Evolutionary conservation across 208 protist genomes (phyloP).

Genomic region (Crithidia brevicula): DNA sequence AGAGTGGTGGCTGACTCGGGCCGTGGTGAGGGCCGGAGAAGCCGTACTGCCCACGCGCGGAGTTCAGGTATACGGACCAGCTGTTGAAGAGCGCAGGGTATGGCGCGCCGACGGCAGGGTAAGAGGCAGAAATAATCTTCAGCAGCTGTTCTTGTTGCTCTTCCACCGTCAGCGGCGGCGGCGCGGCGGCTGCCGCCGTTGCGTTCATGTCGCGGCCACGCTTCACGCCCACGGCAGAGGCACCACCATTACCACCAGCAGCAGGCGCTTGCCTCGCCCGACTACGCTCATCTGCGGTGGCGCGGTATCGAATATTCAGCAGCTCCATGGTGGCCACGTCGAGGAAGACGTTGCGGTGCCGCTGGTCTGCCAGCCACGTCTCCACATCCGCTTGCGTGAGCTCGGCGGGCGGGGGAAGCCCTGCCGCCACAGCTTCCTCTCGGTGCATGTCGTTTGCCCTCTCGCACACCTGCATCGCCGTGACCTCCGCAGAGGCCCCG

Average conservation of each 20-base stretch:
- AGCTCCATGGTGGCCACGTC: conserved; percentile 65
- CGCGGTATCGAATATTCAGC: conserved; percentile 55
- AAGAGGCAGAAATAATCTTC: conserved; percentile 15
- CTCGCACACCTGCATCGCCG: conserved; percentile 31
- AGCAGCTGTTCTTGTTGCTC: conserved; percentile 19
- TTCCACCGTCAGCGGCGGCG: conserved; percentile 12
- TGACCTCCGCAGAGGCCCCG: conserved; percentile 13
- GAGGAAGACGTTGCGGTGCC: conserved; percentile 57
- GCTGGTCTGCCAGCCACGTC: conserved; percentile 72
- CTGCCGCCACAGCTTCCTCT: conserved; percentile 8
- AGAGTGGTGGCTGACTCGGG: conserved; percentile 27
- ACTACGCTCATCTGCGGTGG: not conserved
- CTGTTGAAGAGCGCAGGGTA: conserved; percentile 20
- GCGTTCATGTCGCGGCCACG: conserved; percentile 6
- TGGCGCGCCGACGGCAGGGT: conserved; percentile 22
- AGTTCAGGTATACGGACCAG: conserved; percentile 36
- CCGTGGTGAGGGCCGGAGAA: conserved; percentile 16
- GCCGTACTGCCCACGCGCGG: conserved; percentile 27
- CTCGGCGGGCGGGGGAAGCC: conserved; percentile 24
- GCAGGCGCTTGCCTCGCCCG: not conserved
- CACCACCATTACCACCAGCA: not conserved
- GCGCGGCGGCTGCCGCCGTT: not conserved
- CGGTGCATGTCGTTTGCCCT: conserved; percentile 32
- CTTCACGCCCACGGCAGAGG: conserved; percentile 4
- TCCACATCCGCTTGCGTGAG: conserved; percentile 35